Evolutionary conservation across 1,284 basidiomycete genomes (phyloP).

Genomic region (Fomitopsis pinicola): DNA sequence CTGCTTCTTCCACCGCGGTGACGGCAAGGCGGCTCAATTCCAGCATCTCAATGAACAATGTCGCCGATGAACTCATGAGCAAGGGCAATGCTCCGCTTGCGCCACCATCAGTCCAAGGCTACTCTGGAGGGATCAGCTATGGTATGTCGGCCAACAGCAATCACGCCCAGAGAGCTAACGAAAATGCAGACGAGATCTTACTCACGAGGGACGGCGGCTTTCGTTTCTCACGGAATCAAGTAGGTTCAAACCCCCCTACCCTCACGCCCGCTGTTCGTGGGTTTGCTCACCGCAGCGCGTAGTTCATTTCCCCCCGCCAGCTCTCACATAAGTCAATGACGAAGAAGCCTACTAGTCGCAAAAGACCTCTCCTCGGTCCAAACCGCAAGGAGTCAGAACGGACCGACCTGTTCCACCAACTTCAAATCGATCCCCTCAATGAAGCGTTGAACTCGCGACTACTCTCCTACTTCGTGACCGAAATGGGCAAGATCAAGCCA

Average conservation of each 20-base stretch:
- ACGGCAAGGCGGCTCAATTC: neutral
- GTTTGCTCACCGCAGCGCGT: neutral
- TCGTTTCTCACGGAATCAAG: neutral
- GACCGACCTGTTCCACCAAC: constrained; percentile 66
- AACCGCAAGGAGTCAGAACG: constrained; percentile 42
- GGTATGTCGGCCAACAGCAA: neutral
- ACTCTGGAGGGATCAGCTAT: neutral
- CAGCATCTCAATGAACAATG: neutral
- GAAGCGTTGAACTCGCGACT: constrained; percentile 67
- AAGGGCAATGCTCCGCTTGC: neutral
- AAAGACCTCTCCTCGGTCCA: constrained; percentile 45
- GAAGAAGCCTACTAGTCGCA: constrained; percentile 8
- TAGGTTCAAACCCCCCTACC: neutral
- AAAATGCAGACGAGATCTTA: neutral
- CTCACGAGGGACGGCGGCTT: constrained; percentile 4
- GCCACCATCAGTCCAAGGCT: neutral
- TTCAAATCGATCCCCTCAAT: constrained; percentile 65
- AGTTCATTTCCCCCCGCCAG: constrained; percentile 29
- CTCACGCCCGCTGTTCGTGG: too few relatives aligned
- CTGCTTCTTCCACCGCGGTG: too few relatives aligned
- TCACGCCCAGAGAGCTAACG: neutral
- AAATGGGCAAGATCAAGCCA: constrained; percentile 82
- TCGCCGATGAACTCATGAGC: neutral
- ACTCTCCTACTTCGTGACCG: constrained; percentile 66
- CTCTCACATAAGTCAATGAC: constrained; percentile 22